Evolutionary conservation across 495 filamentous ascomycete genomes (phyloP), one percentile per base, ranked within the genome.

Genomic region (Trichoderma orchidacearum): DNA sequence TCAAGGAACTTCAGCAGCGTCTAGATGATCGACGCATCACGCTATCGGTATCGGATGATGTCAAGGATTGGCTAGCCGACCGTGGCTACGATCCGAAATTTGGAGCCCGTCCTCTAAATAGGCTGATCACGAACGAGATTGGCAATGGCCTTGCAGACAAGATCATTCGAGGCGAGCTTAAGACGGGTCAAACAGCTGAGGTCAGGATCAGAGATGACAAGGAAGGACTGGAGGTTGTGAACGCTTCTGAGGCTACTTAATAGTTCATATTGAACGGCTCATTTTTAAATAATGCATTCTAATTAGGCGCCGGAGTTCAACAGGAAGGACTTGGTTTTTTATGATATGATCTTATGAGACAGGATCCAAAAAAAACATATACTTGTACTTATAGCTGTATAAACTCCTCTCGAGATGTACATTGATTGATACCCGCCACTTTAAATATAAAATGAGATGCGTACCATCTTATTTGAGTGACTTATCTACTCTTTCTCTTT

Each of bases 91-190:
- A 97, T 66, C 86, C 90, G 15, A 83, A 81, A 62, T 97, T 88
- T 66, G 93, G 94, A 57, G 93, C 93, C 21, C 77, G 94, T n/a
- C 93, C 93, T 28, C 76, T 97, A 31, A 97, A 97, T 65, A 78
- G 94, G 29, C 76, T 96, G 15, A 95, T 98, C 56, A 78, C 84
- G 7, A 96, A 86, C 64, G 78, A 94, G 67, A 85, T 98, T 58
- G 87, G 88, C 51, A 96, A 95, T 71, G 77, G 81, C 5, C 75
- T 97, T 28, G 93, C 94, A 0, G 90, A 94, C 60, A 86, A 83
- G 74, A 91, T 98, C 61, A 96, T 96, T 57, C 76, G 88, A 34
- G 93, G 93, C 11, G 76, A 90, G 65, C 71, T 97, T 32, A 84
- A 81, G 66, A 77, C 68, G 30, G 92, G 89, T 1, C 85, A 95